Evolutionary conservation across 345 rosid genomes (phyloP), one percentile per base, ranked within the genome.

Genomic region (Eucalyptus marginata): DNA sequence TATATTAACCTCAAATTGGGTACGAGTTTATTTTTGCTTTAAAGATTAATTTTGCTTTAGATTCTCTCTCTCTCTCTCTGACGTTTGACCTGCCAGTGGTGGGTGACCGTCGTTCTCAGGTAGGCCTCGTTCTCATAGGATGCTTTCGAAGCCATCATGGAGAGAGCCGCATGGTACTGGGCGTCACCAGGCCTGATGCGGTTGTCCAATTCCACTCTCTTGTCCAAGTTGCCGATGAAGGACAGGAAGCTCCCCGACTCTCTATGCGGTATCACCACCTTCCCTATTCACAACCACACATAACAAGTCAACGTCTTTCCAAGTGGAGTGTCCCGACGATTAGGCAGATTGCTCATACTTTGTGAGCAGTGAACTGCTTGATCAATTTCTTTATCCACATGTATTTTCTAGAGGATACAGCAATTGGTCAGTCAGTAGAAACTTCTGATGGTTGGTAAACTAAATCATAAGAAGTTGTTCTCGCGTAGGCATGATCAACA

Each of bases 81-180:
- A 1, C 25, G 59, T 56, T 24, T 56, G 58, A 94, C 97, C 95
- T 94, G 90, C 98, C 99, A 97, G 59, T 92, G 91, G 36, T 90
- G 84, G 12, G 87, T 86, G 62, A 95, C 96, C 10, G 89, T 88
- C n/a, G 88, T 24, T 89, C 92, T 11, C 16, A 94, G 89, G 90
- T 91, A 94, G 87, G 94, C 94, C 20, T 90, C 86, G 89, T 97
- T 96, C 93, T 97, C 97, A 40, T 96, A 96, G 12, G 95, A 90
- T 56, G 93, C 89, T 91, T 96, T 97, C 17, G 95, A 88, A 89
- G 98, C 93, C 98, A 96, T 95, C 64, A 96, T 88, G 27, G 96
- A 91, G 46, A 97, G 93, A 46, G 93, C 92, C 22, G 95, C 92
- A 83, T 88, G 86, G 90, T 95, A 95, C 85, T 80, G 89, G 50